Evolutionary conservation across 2,329 filamentous ascomycete species (phyloP).

Genomic region (Stachybotrys elegans): DNA sequence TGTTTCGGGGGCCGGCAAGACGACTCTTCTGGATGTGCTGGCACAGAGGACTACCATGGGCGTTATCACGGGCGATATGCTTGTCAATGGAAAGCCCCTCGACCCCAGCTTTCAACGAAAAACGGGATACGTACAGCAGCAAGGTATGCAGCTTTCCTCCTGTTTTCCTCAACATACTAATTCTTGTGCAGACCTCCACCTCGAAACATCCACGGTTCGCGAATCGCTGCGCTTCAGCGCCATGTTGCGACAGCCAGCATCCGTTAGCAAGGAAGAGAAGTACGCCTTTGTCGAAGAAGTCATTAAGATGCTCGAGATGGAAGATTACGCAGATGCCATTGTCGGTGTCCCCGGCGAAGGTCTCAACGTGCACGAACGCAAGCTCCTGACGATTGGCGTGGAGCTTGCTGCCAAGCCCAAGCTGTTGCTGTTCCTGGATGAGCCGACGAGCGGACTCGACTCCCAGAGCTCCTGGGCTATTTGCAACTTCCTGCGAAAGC

Average conservation of each 20-base stretch:
- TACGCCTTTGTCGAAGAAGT: constrained; percentile 58
- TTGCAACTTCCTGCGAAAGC: constrained; percentile 54
- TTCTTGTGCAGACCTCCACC: constrained; percentile 40
- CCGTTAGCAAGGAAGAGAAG: constrained; percentile 52
- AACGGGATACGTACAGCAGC: constrained; percentile 64
- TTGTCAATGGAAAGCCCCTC: constrained; percentile 55
- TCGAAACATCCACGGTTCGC: constrained; percentile 49
- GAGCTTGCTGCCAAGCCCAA: constrained; percentile 53
- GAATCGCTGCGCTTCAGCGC: constrained; percentile 52
- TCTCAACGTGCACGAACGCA: constrained; percentile 57
- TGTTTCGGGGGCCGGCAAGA: constrained; percentile 44
- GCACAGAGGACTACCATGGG: constrained; percentile 52
- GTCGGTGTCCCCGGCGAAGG: constrained; percentile 59
- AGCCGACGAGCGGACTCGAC: constrained; percentile 58
- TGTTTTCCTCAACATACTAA: not conserved
- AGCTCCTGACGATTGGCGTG: constrained; percentile 58
- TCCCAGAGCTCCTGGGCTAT: constrained; percentile 61
- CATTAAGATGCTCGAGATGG: constrained; percentile 62
- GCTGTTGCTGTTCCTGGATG: constrained; percentile 57
- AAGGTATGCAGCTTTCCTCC: constrained; percentile 29
- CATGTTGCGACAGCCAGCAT: constrained; percentile 51
- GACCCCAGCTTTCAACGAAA: constrained; percentile 58
- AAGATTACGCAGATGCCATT: constrained; percentile 60
- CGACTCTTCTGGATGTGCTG: constrained; percentile 36
- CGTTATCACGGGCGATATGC: constrained; percentile 60